These are phyloP conservation scores for Sphenostylis stenocarpa DNA, from an alignment of 306 rosid genomes.

Conservation along the genomic window DNA sequence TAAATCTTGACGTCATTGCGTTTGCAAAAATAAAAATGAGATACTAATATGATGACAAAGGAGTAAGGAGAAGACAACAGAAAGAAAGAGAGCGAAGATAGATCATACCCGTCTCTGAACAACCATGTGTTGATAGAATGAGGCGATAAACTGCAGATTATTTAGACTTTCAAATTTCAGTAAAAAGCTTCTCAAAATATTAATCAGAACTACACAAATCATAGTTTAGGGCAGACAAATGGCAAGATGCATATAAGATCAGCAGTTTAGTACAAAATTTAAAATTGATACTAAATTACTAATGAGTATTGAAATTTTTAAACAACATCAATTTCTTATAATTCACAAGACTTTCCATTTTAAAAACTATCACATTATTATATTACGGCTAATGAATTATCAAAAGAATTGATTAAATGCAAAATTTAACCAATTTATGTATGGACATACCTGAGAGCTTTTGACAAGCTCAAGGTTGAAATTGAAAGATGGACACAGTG, in stretches of 20 bases:
- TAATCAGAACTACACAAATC: constrained; percentile 14
- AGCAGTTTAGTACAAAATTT: constrained; percentile 7
- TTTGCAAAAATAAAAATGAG: constrained; percentile 5
- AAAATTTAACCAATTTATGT: constrained; percentile 8
- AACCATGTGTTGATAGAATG: constrained; percentile 94
- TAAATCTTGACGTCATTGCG: background rate
- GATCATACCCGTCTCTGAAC: constrained; percentile 91
- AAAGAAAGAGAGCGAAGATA: constrained; percentile 22
- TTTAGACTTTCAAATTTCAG: constrained; percentile 34
- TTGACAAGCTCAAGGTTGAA: constrained; percentile 79
- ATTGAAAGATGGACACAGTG: constrained; percentile 88
- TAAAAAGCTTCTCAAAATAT: constrained; percentile 19
- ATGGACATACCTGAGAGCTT: constrained; percentile 66
- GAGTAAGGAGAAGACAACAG: background rate
- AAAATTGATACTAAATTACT: background rate
- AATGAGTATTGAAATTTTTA: constrained; percentile 3
- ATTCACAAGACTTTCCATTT: constrained; percentile 4
- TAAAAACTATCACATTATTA: background rate
- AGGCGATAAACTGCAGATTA: constrained; percentile 82
- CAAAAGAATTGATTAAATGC: constrained; percentile 26
- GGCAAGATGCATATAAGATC: background rate
- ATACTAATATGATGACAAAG: constrained; percentile 4
- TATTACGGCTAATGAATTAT: background rate
- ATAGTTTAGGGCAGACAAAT: constrained; percentile 3
- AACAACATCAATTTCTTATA: constrained; percentile 7